A percentile compares a stretch with the other conserved stretches of the same genome.
These are phyloP conservation scores for Isabelozyma rhagii DNA, from an alignment of 805 yeast genomes.

Conservation along the genomic window DNA sequence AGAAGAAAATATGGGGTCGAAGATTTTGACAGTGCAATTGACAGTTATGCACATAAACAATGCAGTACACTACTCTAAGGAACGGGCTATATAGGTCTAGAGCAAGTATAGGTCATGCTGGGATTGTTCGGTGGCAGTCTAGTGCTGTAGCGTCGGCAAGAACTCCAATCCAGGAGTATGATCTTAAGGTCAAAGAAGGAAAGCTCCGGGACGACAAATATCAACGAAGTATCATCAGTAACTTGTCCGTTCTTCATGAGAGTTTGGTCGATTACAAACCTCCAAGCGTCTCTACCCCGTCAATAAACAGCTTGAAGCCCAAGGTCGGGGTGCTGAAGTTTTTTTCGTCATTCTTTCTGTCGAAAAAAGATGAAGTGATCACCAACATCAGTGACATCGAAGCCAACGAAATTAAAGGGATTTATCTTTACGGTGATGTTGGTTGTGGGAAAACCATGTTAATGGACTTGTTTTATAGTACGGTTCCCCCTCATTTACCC, in stretches of 20 bases:
- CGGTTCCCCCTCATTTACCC: constrained; percentile 74
- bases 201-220: constrained; percentile 68
- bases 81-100: neutral
- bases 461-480: constrained; percentile 90
- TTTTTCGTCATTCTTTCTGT: constrained; percentile 17
- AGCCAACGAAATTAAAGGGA: constrained; percentile 61
- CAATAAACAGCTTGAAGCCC: constrained; percentile 49
- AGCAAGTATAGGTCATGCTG: neutral
- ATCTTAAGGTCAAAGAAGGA: constrained; percentile 45
- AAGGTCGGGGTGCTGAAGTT: constrained; percentile 41
- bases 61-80: neutral
- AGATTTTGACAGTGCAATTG: neutral
- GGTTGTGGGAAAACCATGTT: constrained; percentile 99
- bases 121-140: too few relatives aligned
- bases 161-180: constrained; percentile 53
- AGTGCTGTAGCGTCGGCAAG: neutral
- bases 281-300: constrained; percentile 54
- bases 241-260: constrained; percentile 57
- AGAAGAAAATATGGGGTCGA: neutral
- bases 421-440: constrained; percentile 93
- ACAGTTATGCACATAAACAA: neutral
- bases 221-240: constrained; percentile 70
- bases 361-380: neutral
- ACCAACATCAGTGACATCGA: neutral
- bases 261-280: constrained; percentile 58